Evolutionary conservation across 2,329 filamentous ascomycete species (phyloP).

Genomic region (Albophoma yamanashiensis): DNA sequence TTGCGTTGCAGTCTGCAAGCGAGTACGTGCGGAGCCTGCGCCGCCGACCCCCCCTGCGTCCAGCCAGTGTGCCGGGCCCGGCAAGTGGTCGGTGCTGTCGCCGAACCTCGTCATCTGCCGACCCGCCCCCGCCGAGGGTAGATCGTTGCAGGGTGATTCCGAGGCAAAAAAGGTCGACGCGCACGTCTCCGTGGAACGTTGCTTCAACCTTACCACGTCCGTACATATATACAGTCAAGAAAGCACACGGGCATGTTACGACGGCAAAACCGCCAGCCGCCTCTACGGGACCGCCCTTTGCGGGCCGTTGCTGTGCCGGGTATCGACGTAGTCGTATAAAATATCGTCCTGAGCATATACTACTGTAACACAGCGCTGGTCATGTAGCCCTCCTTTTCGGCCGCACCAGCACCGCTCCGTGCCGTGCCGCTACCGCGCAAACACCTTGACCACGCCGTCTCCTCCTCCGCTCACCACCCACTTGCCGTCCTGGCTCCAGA

Average conservation of each 20-base stretch:
- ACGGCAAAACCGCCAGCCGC: too few relatives aligned
- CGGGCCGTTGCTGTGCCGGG: conserved; percentile 12
- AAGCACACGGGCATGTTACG: too few relatives aligned
- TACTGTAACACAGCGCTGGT: conserved; percentile 5
- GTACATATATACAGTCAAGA: too few relatives aligned
- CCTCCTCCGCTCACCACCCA: conserved; percentile 93
- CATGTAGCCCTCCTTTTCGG: background rate
- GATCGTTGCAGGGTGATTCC: background rate
- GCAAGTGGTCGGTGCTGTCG: background rate
- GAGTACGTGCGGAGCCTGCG: too few relatives aligned
- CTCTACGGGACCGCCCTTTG: too few relatives aligned
- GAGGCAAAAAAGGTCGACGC: background rate
- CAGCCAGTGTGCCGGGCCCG: background rate
- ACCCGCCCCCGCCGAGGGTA: background rate
- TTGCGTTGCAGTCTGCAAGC: too few relatives aligned
- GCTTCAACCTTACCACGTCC: too few relatives aligned
- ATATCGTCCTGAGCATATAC: conserved; percentile 7
- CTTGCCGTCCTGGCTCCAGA: conserved; percentile 90
- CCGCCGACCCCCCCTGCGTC: too few relatives aligned
- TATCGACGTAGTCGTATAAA: conserved; percentile 15
- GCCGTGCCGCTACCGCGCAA: conserved; percentile 36
- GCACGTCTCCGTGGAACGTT: background rate
- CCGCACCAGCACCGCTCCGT: background rate
- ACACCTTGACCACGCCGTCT: conserved; percentile 94
- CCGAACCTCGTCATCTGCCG: too few relatives aligned